These are phyloP conservation scores for Striga asiatica DNA, from an alignment of 257 asterid species.

Conservation along the genomic window DNA sequence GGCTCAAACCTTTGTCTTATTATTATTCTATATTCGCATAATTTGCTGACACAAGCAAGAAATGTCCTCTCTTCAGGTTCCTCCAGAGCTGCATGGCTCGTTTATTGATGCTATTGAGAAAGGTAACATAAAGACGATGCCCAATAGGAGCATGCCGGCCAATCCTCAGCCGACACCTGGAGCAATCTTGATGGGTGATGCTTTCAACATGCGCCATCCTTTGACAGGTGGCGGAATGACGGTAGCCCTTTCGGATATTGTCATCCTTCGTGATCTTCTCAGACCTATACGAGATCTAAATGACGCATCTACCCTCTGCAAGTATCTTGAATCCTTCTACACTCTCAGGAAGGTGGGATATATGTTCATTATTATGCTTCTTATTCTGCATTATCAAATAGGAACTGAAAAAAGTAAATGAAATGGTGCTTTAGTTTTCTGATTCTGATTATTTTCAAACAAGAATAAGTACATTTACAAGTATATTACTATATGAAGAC, in stretches of 20 bases:
- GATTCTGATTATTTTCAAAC: too few relatives aligned
- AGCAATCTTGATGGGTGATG: constrained; percentile 44
- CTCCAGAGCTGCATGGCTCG: constrained; percentile 31
- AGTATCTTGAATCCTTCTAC: constrained; percentile 38
- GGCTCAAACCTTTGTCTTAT: too few relatives aligned
- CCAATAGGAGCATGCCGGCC: constrained; percentile 53
- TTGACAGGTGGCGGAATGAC: constrained; percentile 62
- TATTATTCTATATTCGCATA: not conserved
- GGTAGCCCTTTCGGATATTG: constrained; percentile 46
- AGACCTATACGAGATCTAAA: constrained; percentile 30
- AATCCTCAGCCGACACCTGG: constrained; percentile 39
- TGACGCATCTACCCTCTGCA: constrained; percentile 31
- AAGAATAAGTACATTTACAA: too few relatives aligned
- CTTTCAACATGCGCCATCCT: constrained; percentile 57
- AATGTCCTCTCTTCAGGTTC: constrained; percentile 16
- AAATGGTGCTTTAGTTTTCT: too few relatives aligned
- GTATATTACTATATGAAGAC: too few relatives aligned
- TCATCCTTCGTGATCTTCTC: constrained; percentile 35
- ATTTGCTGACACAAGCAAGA: not conserved
- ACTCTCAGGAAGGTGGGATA: constrained; percentile 34
- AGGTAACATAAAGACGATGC: constrained; percentile 43
- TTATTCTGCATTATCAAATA: too few relatives aligned
- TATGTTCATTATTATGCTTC: too few relatives aligned
- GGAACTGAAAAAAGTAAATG: too few relatives aligned
- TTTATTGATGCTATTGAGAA: constrained; percentile 35